Base-by-base conservation (phyloP, 306 rosid genomes). In the Acacia acuminata region DNA sequence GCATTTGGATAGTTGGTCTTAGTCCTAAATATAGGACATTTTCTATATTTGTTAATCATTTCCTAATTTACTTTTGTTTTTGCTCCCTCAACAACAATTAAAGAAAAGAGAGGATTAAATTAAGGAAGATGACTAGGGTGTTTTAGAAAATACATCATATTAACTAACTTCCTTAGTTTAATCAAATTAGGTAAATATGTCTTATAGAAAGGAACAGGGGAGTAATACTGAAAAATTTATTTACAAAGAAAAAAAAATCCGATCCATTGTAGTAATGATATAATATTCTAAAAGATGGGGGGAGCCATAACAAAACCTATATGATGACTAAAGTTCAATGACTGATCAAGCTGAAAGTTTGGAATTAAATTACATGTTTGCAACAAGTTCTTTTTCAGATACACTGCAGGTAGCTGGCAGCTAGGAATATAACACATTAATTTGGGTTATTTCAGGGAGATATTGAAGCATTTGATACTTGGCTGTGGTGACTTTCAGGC, bases 391-490 rank as follows among this genome's bases (percentile, higher is more conserved):
- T 74, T 13, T 36, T 19, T 69, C 44, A 20, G 80, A 79, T 65
- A 7, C 40, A 68, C 70, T 75, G 53, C 55, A 14, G 58, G 43
- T 56, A 30, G 80, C 34, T 43, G 74, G 69, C n/a, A 61, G 69
- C 84, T 51, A 17, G 45, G 45, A 73, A 32, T 60, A 20, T 45
- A 17, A 48, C 73, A 55, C 55, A 50, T 63, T 50, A 0, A 71
- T 36, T 22, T 64, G 64, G 64, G 13, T 55, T 55, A 38, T 84
- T 40, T 40, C 87, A 90, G 89, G 97, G 87, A 84, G 85, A 84
- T 76, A 47, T 82, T 81, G 84, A 87, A 87, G 87, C 85, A 83
- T 66, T 77, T 75, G 82, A 82, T 83, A 65, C 86, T 71, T 77
- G 82, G 85, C 42, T 81, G 81, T 75, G 83, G 80, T 79, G 91